Conservation (phyloP, 2,329 filamentous ascomycete genomes). For the Tolypocladium guangdongense region DNA sequence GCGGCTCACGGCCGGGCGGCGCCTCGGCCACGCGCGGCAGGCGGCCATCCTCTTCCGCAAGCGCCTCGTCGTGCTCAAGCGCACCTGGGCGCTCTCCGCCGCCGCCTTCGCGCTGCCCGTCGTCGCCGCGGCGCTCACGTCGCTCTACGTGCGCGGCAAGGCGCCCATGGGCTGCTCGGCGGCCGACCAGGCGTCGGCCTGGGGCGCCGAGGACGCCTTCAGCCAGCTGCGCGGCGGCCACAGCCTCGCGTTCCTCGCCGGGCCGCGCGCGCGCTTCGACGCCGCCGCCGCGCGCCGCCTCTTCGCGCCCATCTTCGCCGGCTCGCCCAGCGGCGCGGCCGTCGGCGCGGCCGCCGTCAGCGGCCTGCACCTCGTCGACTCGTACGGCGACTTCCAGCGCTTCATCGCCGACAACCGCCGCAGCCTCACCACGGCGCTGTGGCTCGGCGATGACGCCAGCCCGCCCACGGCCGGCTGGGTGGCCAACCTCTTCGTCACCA, state of each 20-base stretch:
- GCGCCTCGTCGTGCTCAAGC: constrained; percentile 62
- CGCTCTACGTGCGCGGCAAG: constrained; percentile 58
- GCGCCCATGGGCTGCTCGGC: constrained; percentile 40
- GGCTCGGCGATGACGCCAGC: constrained; percentile 51
- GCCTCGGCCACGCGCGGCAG: constrained; percentile 60
- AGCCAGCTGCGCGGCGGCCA: constrained; percentile 19
- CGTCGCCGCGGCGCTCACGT: constrained; percentile 67
- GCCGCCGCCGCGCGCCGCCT: constrained; percentile 17
- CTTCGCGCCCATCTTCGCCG: constrained; percentile 29
- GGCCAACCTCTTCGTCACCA: constrained; percentile 48
- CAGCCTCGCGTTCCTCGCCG: constrained; percentile 17
- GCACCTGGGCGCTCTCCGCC: constrained; percentile 67
- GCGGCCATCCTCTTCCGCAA: constrained; percentile 67
- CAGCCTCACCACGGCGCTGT: constrained; percentile 66
- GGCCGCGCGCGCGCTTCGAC: constrained; percentile 26
- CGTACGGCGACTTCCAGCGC: constrained; percentile 55
- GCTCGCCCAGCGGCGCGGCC: constrained; percentile 9
- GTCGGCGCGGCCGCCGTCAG: constrained; percentile 9
- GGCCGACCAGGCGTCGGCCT: constrained; percentile 32
- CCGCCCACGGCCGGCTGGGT: constrained; percentile 61
- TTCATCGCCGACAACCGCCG: constrained; percentile 52
- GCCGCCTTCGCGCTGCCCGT: constrained; percentile 70
- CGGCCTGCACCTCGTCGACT: constrained; percentile 46
- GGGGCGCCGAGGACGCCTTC: constrained; percentile 25
- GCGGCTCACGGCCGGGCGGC: constrained; percentile 55